A percentile compares a stretch with the other conserved stretches of the same genome.
phyloP scores from a whole-genome alignment of 352 stramenopile species.

The Pythium biforme region DNA sequence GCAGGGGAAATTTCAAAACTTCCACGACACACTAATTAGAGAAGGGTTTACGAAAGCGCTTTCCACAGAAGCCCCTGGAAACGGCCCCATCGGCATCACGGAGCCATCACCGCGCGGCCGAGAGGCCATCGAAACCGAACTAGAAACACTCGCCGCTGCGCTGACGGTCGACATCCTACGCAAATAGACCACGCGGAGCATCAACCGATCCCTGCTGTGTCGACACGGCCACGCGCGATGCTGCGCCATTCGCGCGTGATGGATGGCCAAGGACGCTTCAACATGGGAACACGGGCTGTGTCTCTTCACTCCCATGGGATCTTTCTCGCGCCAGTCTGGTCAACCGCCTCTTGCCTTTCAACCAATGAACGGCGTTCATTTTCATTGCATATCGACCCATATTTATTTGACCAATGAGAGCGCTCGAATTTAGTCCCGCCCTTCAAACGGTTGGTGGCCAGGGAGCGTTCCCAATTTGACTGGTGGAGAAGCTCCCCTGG shows the following conservation, averaged over 20 bases:
- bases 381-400: not conserved
- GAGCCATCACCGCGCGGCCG: not conserved
- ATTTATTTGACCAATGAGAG: slow-evolving; percentile 11
- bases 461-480: slow-evolving; percentile 22
- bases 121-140: slow-evolving; percentile 41
- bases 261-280: slow-evolving; percentile 10
- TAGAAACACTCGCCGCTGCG: slow-evolving; percentile 25
- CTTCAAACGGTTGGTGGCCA: slow-evolving; percentile 29
- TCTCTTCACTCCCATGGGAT: slow-evolving; percentile 25
- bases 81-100: not conserved
- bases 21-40: slow-evolving; percentile 42
- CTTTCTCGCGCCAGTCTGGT: slow-evolving; percentile 4
- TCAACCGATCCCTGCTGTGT: not conserved
- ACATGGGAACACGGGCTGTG: slow-evolving; percentile 10
- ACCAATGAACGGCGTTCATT: not conserved
- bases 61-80: not conserved
- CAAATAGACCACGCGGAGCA: not conserved
- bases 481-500: slow-evolving; percentile 22
- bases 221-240: too few relatives aligned
- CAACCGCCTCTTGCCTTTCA: slow-evolving; percentile 7
- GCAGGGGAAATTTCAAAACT: slow-evolving; percentile 59
- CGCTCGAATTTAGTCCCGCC: slow-evolving; percentile 4
- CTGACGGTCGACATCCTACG: slow-evolving; percentile 11
- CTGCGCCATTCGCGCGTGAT: too few relatives aligned
- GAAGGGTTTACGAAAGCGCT: slow-evolving; percentile 30